Percentiles rank a stretch among this genome's conserved stretches.
Evolutionary conservation across 2,329 filamentous ascomycete species (phyloP).

Genomic region (Paramyrothecium roridum): DNA sequence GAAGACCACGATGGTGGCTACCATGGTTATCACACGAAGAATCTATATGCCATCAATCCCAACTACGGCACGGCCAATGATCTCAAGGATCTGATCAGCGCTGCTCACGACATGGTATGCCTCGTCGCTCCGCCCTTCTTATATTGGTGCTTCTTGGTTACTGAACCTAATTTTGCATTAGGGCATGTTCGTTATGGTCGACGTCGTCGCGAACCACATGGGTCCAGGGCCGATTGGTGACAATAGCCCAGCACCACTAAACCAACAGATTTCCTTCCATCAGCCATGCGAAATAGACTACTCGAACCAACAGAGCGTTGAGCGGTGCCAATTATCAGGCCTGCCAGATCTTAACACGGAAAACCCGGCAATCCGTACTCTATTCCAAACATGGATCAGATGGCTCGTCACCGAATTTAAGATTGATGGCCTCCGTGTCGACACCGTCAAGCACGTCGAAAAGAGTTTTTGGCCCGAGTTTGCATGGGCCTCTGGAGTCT

Average conservation of each 20-base stretch:
- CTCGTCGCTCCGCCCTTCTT: not conserved
- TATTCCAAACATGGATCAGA: constrained; percentile 58
- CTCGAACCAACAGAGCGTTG: constrained; percentile 41
- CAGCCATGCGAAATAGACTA: constrained; percentile 57
- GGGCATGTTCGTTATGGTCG: constrained; percentile 55
- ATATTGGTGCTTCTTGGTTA: no score
- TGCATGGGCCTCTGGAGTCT: constrained; percentile 51
- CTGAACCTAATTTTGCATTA: not conserved
- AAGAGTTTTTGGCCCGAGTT: constrained; percentile 57
- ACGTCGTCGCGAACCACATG: constrained; percentile 59
- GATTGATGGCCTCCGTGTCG: constrained; percentile 60
- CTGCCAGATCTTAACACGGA: constrained; percentile 63
- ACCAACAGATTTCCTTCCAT: constrained; percentile 58
- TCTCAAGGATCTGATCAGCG: constrained; percentile 51
- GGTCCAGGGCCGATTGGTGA: constrained; percentile 48
- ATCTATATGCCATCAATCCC: constrained; percentile 51
- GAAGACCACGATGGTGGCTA: constrained; percentile 40
- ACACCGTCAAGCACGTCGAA: constrained; percentile 61
- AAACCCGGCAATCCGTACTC: constrained; percentile 39
- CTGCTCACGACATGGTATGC: constrained; percentile 53
- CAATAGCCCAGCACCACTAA: constrained; percentile 39
- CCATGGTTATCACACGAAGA: constrained; percentile 53
- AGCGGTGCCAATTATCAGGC: constrained; percentile 52
- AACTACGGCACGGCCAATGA: constrained; percentile 59
- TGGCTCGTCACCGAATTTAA: constrained; percentile 56